Evolutionary conservation across 257 asterid species (phyloP).

Genomic region (Solanum paucissectum): DNA sequence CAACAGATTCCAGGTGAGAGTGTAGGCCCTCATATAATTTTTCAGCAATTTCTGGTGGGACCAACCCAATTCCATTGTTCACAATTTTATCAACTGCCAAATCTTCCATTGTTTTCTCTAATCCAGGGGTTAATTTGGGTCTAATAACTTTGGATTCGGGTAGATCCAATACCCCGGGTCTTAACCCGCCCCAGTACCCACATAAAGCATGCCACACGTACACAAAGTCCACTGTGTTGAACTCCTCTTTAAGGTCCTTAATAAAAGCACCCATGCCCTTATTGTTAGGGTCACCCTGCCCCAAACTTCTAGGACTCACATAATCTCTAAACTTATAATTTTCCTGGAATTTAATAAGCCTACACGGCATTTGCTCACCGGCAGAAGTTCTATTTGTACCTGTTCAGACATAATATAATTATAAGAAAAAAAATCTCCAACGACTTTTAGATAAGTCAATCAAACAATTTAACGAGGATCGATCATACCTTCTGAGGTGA

Average conservation of each 20-base stretch:
- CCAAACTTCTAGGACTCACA: constrained; percentile 31
- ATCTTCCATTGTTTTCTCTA: constrained; percentile 85
- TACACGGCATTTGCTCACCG: constrained; percentile 94
- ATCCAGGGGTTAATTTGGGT: constrained; percentile 73
- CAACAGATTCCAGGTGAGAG: constrained; percentile 71
- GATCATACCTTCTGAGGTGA: constrained; percentile 51
- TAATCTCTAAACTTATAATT: constrained; percentile 77
- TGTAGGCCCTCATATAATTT: constrained; percentile 75
- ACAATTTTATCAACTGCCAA: constrained; percentile 87
- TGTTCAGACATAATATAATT: background rate
- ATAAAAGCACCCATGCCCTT: constrained; percentile 81
- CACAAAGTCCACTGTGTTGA: constrained; percentile 55
- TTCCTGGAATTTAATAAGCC: constrained; percentile 63
- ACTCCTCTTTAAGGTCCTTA: constrained; percentile 52
- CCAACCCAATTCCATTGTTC: constrained; percentile 82
- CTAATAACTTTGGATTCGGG: constrained; percentile 53
- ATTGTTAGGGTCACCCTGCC: constrained; percentile 17
- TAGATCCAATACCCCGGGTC: constrained; percentile 44
- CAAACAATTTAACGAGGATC: background rate
- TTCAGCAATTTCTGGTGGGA: constrained; percentile 60
- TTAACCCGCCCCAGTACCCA: constrained; percentile 95
- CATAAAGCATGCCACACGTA: constrained; percentile 96
- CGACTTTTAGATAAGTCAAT: background rate
- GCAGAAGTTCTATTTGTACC: constrained; percentile 66
- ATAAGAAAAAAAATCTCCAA: background rate